Evolutionary conservation across 1,284 basidiomycete species (phyloP), one percentile per base, ranked within the genome.

Genomic region (Phylloporus sp.): DNA sequence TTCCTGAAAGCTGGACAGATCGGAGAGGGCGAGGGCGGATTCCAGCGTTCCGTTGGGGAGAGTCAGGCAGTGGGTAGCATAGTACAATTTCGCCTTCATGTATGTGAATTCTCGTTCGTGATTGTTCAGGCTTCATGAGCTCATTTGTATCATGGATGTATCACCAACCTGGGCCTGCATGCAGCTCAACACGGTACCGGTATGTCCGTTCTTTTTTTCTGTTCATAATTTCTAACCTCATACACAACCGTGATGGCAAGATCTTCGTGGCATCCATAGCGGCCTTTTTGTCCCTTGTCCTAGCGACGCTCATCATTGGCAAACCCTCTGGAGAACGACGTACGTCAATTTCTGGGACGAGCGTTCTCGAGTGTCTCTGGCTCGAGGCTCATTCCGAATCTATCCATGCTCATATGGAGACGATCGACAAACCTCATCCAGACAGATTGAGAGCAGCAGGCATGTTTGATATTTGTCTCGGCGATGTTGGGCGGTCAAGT

Each of bases 391-490:
- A 58, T 11, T 58, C 56, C 0, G 56, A 58, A 25, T n/a, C 15
- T 5, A 11, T 58, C n/a, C 56, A 58, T 58, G 37, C 56, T 3
- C 56, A 20, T 58, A 20, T 58, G 25, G 23, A 39, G 56, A 35
- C 11, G 35, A 14, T 39, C 11, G 56, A 58, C 14, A 37, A 39
- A 5, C 35, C 37, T 6, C 23, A 14, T 37, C 12, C 39, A 23
- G 56, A 58, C 14, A n/a, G 1, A n/a, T 58, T 39, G n/a, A n/a
- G 56, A 39, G 35, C 56, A 8, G 56, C 56, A 25, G 56, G 56
- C 23, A 58, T 58, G 56, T 58, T 58, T 58, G 56, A 58, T 12
- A 14, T 58, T 12, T 39, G 56, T 39, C 56, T 58, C 25, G 35
- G 35, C 10, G 35, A 58, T 11, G 20, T 58, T 35, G 55, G 19